Evolutionary conservation across 2,329 filamentous ascomycete species (phyloP), one percentile per base, ranked within the genome.

Genomic region (Arthrobotrys entomopaga): DNA sequence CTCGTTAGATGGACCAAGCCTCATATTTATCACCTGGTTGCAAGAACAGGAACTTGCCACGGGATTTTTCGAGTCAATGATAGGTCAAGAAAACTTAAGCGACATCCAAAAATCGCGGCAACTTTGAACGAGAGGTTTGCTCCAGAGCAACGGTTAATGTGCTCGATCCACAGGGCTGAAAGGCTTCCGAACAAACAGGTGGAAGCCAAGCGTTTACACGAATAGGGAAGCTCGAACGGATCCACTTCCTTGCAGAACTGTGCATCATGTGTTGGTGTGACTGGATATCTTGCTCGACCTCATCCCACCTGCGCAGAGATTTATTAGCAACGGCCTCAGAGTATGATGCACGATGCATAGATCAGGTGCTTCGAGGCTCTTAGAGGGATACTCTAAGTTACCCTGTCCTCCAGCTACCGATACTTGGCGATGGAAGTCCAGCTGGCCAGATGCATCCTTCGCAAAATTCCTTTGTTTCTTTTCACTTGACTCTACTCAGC

Each of bases 321-420:
- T 40, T 26, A 10, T 20, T 5, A 43, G 15, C 34, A 20, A 20
- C 29, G 5, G 10, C 29, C 29, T 34, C 2, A 34, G 10, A 10
- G 6, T 34, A 5, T 34, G 29, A 34, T 34, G 29, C 29, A 34
- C 29, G 29, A 34, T 34, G 29, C 5, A 34, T 20, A 19, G 46
- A 61, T 61, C 65, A 69, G 56, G 65, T 69, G 65, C 42, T 7
- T 13, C 29, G 7, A 34, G 29, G 29, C 29, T 34, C 29, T 34
- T 34, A 10, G 10, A 34, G 10, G 29, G 29, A 34, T 34, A 34
- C 29, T 10, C 29, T 10, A 5, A 34, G 7, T 34, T 34, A 3
- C 5, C 29, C 10, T 10, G 29, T 34, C 10, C 29, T 34, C 29
- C 6, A 34, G 29, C 29, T 34, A 34, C 29, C 29, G 29, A 34